Percentiles rank a stretch among this genome's conserved stretches.
phyloP scores from a whole-genome alignment of 176 grass and related monocot species.

The Phragmites australis region DNA sequence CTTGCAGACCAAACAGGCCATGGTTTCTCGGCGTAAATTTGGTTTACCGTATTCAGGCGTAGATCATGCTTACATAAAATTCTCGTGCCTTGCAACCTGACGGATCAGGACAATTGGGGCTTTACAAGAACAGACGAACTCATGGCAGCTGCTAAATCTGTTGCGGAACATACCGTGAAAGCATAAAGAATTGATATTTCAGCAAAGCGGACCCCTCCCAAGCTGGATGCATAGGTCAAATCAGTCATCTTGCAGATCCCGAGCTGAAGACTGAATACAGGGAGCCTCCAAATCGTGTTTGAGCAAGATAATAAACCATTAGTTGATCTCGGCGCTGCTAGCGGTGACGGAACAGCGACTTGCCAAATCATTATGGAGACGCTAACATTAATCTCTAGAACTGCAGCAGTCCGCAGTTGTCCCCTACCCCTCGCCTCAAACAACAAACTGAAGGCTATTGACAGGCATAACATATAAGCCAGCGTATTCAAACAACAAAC shows the following conservation, averaged over 20 bases:
- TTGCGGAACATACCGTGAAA: no score
- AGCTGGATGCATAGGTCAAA: not conserved
- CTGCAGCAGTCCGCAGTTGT: not conserved
- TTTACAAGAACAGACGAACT: no score
- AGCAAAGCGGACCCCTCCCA: not conserved
- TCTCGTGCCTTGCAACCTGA: no score
- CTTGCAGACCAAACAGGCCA: no score
- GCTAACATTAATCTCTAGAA: not conserved
- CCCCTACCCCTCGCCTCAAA: not conserved
- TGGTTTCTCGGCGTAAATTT: no score
- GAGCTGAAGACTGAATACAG: not conserved
- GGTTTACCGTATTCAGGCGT: no score
- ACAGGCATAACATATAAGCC: not conserved
- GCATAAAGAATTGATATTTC: not conserved
- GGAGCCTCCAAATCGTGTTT: not conserved
- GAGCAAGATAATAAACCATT: not conserved
- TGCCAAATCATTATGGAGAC: not conserved
- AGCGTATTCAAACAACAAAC: not conserved
- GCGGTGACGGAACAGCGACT: not conserved
- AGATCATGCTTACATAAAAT: no score
- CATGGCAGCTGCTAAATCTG: no score
- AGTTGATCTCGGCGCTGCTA: not conserved
- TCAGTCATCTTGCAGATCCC: not conserved
- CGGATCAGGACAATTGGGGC: no score
- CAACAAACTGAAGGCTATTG: not conserved